Percentiles rank a stretch among this genome's conserved stretches.
These are phyloP conservation scores for Excoecaria cochinchinensis DNA, from an alignment of 345 rosid species.

Conservation along the genomic window DNA sequence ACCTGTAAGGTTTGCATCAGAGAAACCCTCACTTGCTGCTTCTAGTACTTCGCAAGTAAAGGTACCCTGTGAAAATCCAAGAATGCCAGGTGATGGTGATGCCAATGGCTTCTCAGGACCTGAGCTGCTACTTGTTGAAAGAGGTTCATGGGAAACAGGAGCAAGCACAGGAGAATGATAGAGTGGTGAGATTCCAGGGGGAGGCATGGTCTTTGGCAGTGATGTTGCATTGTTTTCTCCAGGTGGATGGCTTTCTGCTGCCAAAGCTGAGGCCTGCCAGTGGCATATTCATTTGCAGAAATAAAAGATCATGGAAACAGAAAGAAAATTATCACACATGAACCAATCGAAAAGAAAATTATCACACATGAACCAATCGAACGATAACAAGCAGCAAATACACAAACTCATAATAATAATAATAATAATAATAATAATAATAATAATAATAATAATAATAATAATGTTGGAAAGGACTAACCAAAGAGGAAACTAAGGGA, in stretches of 20 bases:
- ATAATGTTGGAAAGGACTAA: background rate
- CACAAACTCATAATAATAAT: background rate
- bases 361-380: background rate
- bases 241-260: conserved; percentile 31
- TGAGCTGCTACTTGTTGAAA: conserved; percentile 53
- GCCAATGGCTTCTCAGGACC: conserved; percentile 54
- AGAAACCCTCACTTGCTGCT: conserved; percentile 30
- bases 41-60: conserved; percentile 25
- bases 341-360: background rate
- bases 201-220: conserved; percentile 37
- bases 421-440: too few relatives aligned
- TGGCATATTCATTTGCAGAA: conserved; percentile 30
- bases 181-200: conserved; percentile 20
- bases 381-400: background rate
- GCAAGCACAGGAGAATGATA: conserved; percentile 5
- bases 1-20: conserved; percentile 30
- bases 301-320: background rate
- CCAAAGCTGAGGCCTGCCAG: conserved; percentile 31
- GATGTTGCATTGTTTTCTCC: conserved; percentile 14
- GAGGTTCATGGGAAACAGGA: conserved; percentile 14
- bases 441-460: background rate
- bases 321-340: background rate
- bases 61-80: conserved; percentile 62
- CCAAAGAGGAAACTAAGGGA: background rate
- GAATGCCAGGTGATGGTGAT: conserved; percentile 57